phyloP scores from a whole-genome alignment of 208 protist species.

The Leishmania tropica region DNA sequence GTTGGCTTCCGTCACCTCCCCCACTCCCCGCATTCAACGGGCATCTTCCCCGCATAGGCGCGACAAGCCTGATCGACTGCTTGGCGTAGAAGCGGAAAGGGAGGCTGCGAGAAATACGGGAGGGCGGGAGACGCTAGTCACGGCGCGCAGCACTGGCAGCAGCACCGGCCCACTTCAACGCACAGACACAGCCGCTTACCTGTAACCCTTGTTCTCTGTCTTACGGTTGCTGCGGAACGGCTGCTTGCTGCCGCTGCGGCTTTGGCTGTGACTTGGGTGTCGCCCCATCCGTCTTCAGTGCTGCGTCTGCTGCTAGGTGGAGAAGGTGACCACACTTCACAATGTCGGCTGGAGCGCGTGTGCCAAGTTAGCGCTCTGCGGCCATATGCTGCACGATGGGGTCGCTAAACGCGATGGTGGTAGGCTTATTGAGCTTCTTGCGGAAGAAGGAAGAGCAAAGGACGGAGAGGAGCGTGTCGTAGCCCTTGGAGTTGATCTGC shows the following conservation, averaged over 20 bases:
- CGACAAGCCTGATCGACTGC: background rate
- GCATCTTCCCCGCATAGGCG: background rate
- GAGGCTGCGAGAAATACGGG: background rate
- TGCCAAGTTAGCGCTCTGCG: constrained; percentile 3
- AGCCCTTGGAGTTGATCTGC: constrained; percentile 5
- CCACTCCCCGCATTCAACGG: background rate
- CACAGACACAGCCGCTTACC: background rate
- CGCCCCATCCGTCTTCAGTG: background rate
- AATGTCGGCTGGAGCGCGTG: constrained; percentile 5
- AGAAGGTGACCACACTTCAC: constrained; percentile 12
- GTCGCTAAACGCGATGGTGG: constrained; percentile 9
- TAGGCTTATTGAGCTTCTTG: background rate
- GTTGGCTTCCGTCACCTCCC: background rate
- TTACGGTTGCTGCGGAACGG: background rate
- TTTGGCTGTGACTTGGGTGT: background rate
- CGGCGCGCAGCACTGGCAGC: background rate
- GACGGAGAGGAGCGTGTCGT: constrained; percentile 31
- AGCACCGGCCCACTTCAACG: background rate
- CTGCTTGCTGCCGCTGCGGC: background rate
- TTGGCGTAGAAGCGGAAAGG: background rate
- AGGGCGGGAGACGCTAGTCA: background rate
- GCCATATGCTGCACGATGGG: constrained; percentile 5
- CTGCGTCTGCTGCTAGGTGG: background rate
- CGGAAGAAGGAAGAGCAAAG: constrained; percentile 34
- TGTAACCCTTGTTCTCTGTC: background rate